Percentiles rank a stretch among this genome's conserved stretches.
Evolutionary conservation across 768 basidiomycete genomes (phyloP).

Genomic region (Auricularia sp.): DNA sequence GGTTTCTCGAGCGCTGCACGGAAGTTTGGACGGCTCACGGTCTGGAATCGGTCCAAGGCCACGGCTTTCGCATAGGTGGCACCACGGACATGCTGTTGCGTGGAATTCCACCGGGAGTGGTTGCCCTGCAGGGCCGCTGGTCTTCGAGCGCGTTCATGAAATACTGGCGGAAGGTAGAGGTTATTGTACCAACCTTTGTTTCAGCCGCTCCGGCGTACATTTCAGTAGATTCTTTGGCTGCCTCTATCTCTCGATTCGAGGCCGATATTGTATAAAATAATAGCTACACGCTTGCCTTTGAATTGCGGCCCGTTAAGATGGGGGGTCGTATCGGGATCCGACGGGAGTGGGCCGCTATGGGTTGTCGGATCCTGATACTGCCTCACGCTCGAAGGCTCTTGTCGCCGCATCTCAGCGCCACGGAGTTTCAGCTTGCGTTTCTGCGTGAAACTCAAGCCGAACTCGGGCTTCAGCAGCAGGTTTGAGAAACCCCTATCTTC

Average conservation of each 20-base stretch:
- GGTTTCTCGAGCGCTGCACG: conserved; percentile 6
- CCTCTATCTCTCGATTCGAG: not conserved
- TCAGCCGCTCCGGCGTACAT: not conserved
- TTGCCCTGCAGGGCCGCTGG: conserved; percentile 11
- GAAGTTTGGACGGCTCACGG: conserved; percentile 1
- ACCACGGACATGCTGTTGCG: conserved; percentile 8
- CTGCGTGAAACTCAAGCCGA: too few relatives aligned
- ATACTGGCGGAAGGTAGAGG: not conserved
- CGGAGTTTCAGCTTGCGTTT: too few relatives aligned
- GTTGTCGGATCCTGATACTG: not conserved
- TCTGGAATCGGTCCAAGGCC: conserved; percentile 1
- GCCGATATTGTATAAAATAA: not conserved
- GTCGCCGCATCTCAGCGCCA: not conserved
- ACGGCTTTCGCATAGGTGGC: conserved; percentile 13
- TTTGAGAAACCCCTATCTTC: too few relatives aligned
- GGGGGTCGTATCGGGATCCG: not conserved
- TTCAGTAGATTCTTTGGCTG: not conserved
- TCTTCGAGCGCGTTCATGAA: conserved; percentile 9
- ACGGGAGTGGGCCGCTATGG: not conserved
- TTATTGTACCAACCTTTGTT: not conserved
- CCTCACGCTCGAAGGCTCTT: not conserved
- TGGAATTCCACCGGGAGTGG: conserved; percentile 5
- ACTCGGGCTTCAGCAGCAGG: too few relatives aligned
- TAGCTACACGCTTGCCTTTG: not conserved
- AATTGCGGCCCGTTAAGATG: not conserved